These are phyloP conservation scores for Metahyphopichia silvanorum DNA, from an alignment of 805 yeast genomes.

Conservation along the genomic window DNA sequence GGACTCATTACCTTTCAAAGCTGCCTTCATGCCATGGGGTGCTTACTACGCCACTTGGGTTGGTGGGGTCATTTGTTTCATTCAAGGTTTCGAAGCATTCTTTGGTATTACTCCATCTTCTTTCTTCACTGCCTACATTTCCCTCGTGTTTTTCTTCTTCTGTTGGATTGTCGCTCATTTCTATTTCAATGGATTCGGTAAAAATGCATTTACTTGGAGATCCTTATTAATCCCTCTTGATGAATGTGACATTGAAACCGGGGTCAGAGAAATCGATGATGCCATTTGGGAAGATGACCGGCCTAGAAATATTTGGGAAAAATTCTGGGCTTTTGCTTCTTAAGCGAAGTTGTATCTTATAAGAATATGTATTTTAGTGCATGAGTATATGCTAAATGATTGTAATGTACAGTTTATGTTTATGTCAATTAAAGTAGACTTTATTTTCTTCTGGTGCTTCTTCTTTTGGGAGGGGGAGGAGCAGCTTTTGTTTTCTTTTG, in stretches of 20 bases:
- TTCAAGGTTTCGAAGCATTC: slow-evolving; percentile 73
- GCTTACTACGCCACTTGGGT: slow-evolving; percentile 62
- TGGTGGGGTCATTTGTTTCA: slow-evolving; percentile 54
- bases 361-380: no score
- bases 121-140: slow-evolving; percentile 71
- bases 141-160: slow-evolving; percentile 56
- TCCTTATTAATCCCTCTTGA: slow-evolving; percentile 46
- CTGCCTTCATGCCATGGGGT: slow-evolving; percentile 61
- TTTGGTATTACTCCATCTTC: slow-evolving; percentile 49
- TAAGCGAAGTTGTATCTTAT: no score
- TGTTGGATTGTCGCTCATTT: slow-evolving; percentile 56
- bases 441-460: slow-evolving; percentile 13
- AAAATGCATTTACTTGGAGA: slow-evolving; percentile 27
- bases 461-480: slow-evolving; percentile 7
- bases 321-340: slow-evolving; percentile 45
- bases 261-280: slow-evolving; percentile 61
- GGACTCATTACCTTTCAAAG: slow-evolving; percentile 71
- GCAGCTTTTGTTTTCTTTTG: slow-evolving; percentile 3
- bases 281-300: slow-evolving; percentile 51
- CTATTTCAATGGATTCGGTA: slow-evolving; percentile 41
- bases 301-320: slow-evolving; percentile 54
- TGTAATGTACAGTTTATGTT: no score
- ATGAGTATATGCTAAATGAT: no score
- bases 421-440: neutral
- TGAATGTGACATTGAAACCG: slow-evolving; percentile 69